phyloP scores from a whole-genome alignment of 2,329 filamentous ascomycete genomes.

The Cercospora nicotianae region DNA sequence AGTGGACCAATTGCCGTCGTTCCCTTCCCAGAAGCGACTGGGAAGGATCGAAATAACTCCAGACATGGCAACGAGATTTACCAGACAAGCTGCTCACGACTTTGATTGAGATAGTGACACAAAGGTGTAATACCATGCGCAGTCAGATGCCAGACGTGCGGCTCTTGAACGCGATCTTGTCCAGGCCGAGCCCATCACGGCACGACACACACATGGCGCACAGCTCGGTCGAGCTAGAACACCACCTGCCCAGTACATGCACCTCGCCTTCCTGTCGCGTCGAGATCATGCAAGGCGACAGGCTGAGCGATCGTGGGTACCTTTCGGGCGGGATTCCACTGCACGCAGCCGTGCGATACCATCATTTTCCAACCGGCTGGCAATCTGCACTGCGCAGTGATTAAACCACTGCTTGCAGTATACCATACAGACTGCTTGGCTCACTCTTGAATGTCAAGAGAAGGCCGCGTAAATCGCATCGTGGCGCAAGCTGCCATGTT shows the following conservation, averaged over 20 bases:
- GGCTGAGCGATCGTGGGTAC: background rate
- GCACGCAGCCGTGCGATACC: background rate
- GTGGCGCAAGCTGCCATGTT: background rate
- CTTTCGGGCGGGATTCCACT: background rate
- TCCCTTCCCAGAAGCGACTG: background rate
- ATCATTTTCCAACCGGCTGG: background rate
- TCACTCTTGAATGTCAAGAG: background rate
- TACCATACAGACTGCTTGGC: background rate
- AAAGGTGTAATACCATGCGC: background rate
- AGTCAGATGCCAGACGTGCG: background rate
- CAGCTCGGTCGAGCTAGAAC: background rate
- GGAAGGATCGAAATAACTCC: background rate
- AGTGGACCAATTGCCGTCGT: conserved; percentile 71
- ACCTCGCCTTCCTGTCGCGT: background rate
- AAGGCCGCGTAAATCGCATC: background rate
- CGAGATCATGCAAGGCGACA: background rate
- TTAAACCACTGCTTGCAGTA: background rate
- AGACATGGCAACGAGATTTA: background rate
- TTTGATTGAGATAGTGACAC: background rate
- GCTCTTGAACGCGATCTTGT: background rate
- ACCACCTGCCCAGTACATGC: background rate
- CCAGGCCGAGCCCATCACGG: background rate
- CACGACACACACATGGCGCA: background rate
- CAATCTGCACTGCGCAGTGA: background rate
- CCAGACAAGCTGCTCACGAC: background rate